Percentiles rank a stretch among this genome's conserved stretches.
Conservation (phyloP, 345 rosid genomes). For the Ceriops tagal region DNA sequence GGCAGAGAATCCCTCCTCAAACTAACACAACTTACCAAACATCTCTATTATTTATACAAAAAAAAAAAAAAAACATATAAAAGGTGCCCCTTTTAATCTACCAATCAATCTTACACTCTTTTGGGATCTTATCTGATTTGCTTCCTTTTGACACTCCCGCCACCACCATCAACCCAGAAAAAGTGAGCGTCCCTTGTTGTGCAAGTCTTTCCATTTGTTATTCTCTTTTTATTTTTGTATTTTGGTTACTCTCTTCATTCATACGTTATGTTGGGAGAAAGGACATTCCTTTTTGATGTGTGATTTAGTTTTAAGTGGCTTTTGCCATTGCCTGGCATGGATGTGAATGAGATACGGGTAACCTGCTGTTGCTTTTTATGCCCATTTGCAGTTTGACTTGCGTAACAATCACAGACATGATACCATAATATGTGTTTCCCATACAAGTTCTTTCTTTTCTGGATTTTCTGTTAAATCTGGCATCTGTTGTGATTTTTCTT, state of each 20-base stretch:
- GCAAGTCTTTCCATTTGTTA: constrained; percentile 18
- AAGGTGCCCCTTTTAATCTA: constrained; percentile 1
- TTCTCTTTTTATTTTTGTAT: background rate
- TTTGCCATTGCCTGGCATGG: background rate
- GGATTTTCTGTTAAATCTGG: background rate
- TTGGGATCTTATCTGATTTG: constrained; percentile 33
- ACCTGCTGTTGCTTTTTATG: background rate
- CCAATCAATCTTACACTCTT: constrained; percentile 12
- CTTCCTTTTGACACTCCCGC: constrained; percentile 14
- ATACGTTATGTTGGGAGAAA: too few relatives aligned
- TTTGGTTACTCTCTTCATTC: background rate
- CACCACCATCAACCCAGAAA: constrained; percentile 1
- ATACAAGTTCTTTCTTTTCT: background rate
- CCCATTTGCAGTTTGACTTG: background rate
- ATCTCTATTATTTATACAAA: background rate
- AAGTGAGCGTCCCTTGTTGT: background rate
- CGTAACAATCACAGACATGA: too few relatives aligned
- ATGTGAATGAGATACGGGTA: constrained; percentile 7
- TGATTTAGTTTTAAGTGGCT: background rate
- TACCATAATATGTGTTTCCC: background rate
- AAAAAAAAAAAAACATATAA: background rate
- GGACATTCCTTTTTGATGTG: background rate
- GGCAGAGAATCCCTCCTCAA: constrained; percentile 47
- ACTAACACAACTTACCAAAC: constrained; percentile 34
- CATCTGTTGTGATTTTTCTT: background rate